These are phyloP conservation scores for Tulasnella sp. DNA, from an alignment of 768 basidiomycete genomes.

Conservation along the genomic window DNA sequence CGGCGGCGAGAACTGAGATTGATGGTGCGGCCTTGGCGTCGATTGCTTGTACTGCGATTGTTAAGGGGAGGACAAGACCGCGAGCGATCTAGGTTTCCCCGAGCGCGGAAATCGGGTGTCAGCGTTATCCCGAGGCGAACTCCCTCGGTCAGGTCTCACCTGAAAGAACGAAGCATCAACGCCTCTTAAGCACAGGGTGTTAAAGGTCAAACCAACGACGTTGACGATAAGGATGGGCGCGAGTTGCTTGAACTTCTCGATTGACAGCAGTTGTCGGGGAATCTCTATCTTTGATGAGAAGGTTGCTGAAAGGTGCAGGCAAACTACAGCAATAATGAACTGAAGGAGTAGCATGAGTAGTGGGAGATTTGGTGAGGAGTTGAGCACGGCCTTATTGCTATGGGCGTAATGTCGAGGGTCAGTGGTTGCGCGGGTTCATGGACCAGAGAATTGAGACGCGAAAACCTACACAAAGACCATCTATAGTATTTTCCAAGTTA, in stretches of 20 bases:
- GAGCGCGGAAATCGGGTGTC: background rate
- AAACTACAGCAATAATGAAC: constrained; percentile 61
- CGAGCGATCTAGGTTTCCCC: constrained; percentile 61
- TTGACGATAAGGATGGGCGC: constrained; percentile 62
- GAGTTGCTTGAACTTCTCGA: constrained; percentile 54
- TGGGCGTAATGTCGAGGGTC: constrained; percentile 14
- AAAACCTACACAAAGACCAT: constrained; percentile 50
- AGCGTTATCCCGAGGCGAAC: background rate
- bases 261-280: constrained; percentile 47
- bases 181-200: constrained; percentile 69
- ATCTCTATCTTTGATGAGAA: constrained; percentile 51
- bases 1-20: constrained; percentile 53
- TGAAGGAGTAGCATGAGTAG: constrained; percentile 65
- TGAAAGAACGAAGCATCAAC: constrained; percentile 83
- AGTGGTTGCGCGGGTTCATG: background rate
- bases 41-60: constrained; percentile 66
- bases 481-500: constrained; percentile 34
- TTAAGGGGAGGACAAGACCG: constrained; percentile 78
- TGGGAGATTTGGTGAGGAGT: constrained; percentile 60
- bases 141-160: constrained; percentile 40
- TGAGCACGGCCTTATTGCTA: constrained; percentile 76
- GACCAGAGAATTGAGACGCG: constrained; percentile 17
- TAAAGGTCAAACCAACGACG: constrained; percentile 72
- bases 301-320: constrained; percentile 55
- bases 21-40: constrained; percentile 56